Percentiles rank a stretch among this genome's conserved stretches.
Conservation (phyloP, 352 stramenopile genomes). For the Blastocystis sp. region DNA sequence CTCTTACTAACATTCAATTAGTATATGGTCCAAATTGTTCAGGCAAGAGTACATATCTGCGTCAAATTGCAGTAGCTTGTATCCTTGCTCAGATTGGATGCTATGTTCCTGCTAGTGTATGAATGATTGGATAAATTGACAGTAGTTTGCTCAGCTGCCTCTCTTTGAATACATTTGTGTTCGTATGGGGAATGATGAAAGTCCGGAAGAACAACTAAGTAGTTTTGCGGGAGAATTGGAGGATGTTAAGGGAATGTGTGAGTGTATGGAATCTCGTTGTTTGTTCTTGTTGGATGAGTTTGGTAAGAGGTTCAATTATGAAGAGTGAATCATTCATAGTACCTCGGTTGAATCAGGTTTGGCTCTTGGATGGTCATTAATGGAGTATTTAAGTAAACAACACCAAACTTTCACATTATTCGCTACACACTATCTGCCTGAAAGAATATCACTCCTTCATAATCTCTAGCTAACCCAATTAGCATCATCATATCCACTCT, state of each 20-base stretch:
- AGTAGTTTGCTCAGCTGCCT: constrained; percentile 67
- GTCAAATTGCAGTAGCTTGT: constrained; percentile 78
- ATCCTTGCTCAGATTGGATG: constrained; percentile 84
- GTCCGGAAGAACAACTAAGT: not conserved
- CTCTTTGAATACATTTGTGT: constrained; percentile 79
- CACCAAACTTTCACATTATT: not conserved
- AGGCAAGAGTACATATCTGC: constrained; percentile 84
- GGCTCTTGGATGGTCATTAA: constrained; percentile 2
- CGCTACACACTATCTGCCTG: not conserved
- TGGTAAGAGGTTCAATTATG: not conserved
- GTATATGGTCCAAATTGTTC: constrained; percentile 65
- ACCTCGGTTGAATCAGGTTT: constrained; percentile 12
- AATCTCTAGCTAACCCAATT: not conserved
- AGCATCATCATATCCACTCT: not conserved
- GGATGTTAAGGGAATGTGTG: not conserved
- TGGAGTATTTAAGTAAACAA: not conserved
- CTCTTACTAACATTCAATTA: not conserved
- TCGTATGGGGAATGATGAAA: constrained; percentile 69
- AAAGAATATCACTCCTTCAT: not conserved
- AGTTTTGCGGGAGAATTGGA: not conserved
- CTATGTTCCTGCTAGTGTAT: constrained; percentile 75
- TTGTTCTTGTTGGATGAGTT: constrained; percentile 26
- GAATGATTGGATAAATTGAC: not conserved
- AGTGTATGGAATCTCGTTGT: not conserved
- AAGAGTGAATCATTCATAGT: not conserved